These are phyloP conservation scores for Vinca minor DNA, from an alignment of 257 asterid genomes.

Conservation along the genomic window DNA sequence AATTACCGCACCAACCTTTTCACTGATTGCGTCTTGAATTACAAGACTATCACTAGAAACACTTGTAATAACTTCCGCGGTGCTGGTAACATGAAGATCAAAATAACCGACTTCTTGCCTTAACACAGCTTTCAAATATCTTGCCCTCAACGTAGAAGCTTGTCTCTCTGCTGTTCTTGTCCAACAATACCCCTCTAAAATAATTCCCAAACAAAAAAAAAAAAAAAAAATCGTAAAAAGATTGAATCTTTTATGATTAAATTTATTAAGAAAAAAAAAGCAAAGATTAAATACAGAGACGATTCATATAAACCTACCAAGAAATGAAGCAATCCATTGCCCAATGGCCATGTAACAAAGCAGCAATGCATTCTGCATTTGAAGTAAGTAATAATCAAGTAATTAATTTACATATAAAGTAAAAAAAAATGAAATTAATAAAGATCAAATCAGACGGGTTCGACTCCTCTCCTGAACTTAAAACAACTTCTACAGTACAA, in stretches of 20 bases:
- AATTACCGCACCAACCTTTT: conserved; percentile 40
- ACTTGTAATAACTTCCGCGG: conserved; percentile 71
- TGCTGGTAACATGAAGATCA: conserved; percentile 74
- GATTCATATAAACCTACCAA: conserved; percentile 42
- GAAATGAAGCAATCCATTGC: conserved; percentile 70
- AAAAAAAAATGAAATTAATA: too few species aligned
- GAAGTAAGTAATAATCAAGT: not conserved
- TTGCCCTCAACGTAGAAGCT: conserved; percentile 60
- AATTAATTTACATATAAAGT: too few species aligned
- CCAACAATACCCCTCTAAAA: conserved; percentile 91
- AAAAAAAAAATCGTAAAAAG: too few species aligned
- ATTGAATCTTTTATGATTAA: not conserved
- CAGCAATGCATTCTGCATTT: conserved; percentile 56
- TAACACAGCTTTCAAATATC: conserved; percentile 73
- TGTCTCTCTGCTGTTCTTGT: conserved; percentile 93
- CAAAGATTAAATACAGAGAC: not conserved
- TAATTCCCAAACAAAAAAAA: not conserved
- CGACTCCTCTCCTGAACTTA: too few species aligned
- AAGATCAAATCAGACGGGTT: too few species aligned
- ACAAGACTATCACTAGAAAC: conserved; percentile 76
- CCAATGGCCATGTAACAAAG: conserved; percentile 71
- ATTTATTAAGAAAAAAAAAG: not conserved
- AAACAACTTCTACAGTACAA: too few species aligned
- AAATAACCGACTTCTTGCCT: conserved; percentile 95
- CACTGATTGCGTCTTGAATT: conserved; percentile 80